Evolutionary conservation across 2,329 filamentous ascomycete species (phyloP).

Genomic region (Cladophialophora exuberans): DNA sequence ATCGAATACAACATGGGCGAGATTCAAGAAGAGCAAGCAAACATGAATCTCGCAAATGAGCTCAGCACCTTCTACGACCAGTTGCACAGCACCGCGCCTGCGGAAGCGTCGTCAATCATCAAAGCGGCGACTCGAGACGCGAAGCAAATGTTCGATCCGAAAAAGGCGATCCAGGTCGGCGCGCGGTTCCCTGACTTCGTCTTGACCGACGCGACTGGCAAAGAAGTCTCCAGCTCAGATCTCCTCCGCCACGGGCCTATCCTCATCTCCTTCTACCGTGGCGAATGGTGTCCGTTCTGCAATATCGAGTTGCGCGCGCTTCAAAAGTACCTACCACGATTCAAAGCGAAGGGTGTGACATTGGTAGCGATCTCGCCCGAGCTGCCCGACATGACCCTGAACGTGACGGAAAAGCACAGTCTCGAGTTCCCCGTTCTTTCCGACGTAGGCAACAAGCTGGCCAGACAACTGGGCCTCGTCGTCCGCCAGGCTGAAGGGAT

Average conservation of each 20-base stretch:
- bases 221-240: constrained; percentile 37
- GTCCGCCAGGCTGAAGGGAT: constrained; percentile 39
- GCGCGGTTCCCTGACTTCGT: constrained; percentile 41
- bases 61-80: not conserved
- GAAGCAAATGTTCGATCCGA: constrained; percentile 32
- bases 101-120: not conserved
- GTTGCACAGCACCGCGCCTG: not conserved
- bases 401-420: constrained; percentile 45
- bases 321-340: constrained; percentile 40
- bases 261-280: constrained; percentile 53
- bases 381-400: constrained; percentile 44
- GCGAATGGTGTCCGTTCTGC: constrained; percentile 53
- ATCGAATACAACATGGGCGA: no score
- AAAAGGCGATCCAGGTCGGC: constrained; percentile 39
- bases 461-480: constrained; percentile 43
- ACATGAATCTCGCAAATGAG: not conserved
- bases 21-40: no score
- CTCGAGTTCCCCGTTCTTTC: constrained; percentile 48
- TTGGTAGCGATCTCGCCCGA: constrained; percentile 50
- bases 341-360: constrained; percentile 42
- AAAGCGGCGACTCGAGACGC: not conserved
- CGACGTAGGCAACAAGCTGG: constrained; percentile 43
- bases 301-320: constrained; percentile 45
- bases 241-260: constrained; percentile 39
- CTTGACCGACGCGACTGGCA: constrained; percentile 42